Conservation (phyloP, 2,329 filamentous ascomycete species). For the Aspergillus aculeatinus region DNA sequence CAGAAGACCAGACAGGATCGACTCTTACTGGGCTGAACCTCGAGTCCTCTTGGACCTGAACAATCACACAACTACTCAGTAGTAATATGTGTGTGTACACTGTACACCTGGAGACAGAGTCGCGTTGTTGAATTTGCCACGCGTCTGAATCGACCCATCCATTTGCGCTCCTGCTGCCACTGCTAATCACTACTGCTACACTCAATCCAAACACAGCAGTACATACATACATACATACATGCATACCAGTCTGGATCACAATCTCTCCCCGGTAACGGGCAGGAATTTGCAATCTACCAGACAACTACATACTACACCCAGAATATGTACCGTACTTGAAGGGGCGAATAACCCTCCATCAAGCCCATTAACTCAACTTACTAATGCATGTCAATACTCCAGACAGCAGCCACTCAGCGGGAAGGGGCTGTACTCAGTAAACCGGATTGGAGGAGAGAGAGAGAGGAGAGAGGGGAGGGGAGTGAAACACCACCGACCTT, state of each 20-base stretch:
- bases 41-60: background rate
- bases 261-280: background rate
- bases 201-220: background rate
- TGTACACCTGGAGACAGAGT: background rate
- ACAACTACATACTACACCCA: background rate
- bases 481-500: constrained; percentile 4
- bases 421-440: background rate
- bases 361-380: background rate
- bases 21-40: background rate
- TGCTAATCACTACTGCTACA: background rate
- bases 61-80: background rate
- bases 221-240: background rate
- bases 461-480: background rate
- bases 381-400: too few relatives aligned
- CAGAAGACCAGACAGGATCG: background rate
- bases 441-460: background rate
- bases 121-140: background rate
- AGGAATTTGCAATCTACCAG: background rate
- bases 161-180: background rate
- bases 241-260: background rate
- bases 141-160: background rate
- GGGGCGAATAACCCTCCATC: background rate
- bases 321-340: background rate
- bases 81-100: too few relatives aligned
- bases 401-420: too few relatives aligned